phyloP scores from a whole-genome alignment of 148 eudicot genomes.

The Rhododendron griersonianum region DNA sequence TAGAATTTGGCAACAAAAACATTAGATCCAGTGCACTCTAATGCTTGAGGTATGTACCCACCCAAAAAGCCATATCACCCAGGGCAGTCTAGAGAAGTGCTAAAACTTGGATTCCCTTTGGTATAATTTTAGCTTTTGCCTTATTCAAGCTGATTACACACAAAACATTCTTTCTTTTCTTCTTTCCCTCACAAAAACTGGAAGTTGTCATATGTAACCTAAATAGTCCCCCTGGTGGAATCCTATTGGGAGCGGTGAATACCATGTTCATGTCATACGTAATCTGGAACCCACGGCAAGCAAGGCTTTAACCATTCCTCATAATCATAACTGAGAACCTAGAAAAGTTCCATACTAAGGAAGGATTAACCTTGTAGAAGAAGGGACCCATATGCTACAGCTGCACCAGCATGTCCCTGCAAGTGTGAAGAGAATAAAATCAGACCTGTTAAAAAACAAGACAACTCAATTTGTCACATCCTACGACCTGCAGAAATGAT shows the following conservation, averaged over 20 bases:
- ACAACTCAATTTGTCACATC: background rate
- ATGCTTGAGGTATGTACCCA: background rate
- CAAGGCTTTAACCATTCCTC: background rate
- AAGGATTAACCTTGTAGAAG: constrained; percentile 61
- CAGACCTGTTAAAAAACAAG: background rate
- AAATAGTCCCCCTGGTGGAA: background rate
- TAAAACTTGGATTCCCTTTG: background rate
- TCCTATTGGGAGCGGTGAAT: background rate
- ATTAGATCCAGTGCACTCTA: background rate
- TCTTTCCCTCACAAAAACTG: background rate
- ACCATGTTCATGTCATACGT: too few species aligned
- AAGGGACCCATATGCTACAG: constrained; percentile 89
- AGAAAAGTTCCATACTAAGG: background rate
- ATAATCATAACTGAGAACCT: background rate
- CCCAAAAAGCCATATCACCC: background rate
- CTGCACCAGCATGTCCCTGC: constrained; percentile 97
- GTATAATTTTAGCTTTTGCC: background rate
- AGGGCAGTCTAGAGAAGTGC: background rate
- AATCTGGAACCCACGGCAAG: background rate
- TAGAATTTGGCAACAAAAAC: background rate
- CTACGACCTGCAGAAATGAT: background rate
- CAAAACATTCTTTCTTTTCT: background rate
- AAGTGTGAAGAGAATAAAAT: constrained; percentile 10
- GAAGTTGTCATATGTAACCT: background rate
- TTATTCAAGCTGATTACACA: background rate